phyloP scores from a whole-genome alignment of 192 early-diverging fungal species.

The Jimgerdemannia lactiflua region DNA sequence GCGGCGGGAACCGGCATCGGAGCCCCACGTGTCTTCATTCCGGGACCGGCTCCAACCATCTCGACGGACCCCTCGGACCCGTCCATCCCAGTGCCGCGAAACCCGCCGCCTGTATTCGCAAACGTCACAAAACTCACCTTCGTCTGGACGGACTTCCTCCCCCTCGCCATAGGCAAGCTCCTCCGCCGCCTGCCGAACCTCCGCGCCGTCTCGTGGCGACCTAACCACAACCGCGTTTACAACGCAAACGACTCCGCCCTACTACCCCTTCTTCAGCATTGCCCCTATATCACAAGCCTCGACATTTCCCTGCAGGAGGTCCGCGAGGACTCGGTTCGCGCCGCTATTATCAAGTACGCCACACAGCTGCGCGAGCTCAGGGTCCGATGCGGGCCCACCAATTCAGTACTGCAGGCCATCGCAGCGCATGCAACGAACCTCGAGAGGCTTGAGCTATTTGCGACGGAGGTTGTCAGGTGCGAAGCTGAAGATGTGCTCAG shows the following conservation, averaged over 20 bases:
- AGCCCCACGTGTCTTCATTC: neutral
- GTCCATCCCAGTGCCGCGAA: neutral
- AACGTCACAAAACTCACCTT: constrained; percentile 6
- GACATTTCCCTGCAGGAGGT: constrained; percentile 21
- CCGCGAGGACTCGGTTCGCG: constrained; percentile 1
- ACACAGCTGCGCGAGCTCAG: constrained; percentile 5
- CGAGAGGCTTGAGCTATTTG: neutral
- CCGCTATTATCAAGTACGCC: constrained; percentile 9
- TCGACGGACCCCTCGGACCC: neutral
- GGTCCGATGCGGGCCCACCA: constrained; percentile 5
- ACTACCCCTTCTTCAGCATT: constrained; percentile 5
- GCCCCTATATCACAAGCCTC: constrained; percentile 6
- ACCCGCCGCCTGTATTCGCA: neutral
- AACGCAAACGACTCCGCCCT: constrained; percentile 18
- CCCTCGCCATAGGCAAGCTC: constrained; percentile 6
- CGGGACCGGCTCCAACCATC: too few species aligned
- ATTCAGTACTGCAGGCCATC: constrained; percentile 11
- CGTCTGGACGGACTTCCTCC: constrained; percentile 22
- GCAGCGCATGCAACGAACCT: constrained; percentile 12
- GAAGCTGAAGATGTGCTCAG: neutral
- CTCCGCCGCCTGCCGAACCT: constrained; percentile 7
- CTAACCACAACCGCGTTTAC: constrained; percentile 23
- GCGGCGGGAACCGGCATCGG: neutral
- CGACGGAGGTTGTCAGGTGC: neutral
- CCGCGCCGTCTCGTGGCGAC: constrained; percentile 1